phyloP scores from a whole-genome alignment of 2,329 filamentous ascomycete genomes.

The Metarhizium album region DNA sequence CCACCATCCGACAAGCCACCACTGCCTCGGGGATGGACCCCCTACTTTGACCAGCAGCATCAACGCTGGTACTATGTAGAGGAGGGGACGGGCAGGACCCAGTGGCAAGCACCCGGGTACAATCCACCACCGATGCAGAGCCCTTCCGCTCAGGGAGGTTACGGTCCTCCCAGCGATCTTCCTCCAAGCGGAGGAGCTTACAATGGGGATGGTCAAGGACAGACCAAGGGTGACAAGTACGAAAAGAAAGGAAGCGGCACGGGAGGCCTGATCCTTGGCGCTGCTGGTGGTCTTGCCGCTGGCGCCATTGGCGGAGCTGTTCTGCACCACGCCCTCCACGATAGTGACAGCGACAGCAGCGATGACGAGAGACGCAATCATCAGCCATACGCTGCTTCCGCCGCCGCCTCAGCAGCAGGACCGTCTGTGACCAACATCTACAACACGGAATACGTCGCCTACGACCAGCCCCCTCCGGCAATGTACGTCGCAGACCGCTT shows the following conservation, averaged over 20 bases:
- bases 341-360: conserved; percentile 12
- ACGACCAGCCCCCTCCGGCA: background rate
- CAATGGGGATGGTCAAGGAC: conserved; percentile 6
- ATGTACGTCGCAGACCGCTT: conserved; percentile 24
- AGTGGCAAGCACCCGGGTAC: conserved; percentile 50
- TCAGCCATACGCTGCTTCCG: conserved; percentile 4
- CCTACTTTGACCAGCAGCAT: conserved; percentile 50
- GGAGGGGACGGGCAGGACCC: conserved; percentile 46
- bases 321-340: conserved; percentile 39
- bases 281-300: conserved; percentile 46
- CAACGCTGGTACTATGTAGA: conserved; percentile 58
- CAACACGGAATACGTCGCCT: background rate
- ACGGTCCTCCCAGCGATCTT: conserved; percentile 3
- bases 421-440: background rate
- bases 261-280: conserved; percentile 46
- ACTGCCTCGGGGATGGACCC: conserved; percentile 49
- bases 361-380: conserved; percentile 10
- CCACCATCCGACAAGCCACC: conserved; percentile 32
- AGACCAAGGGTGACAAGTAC: conserved; percentile 7
- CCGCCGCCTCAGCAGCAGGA: conserved; percentile 27
- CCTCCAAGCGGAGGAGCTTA: conserved; percentile 7
- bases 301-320: conserved; percentile 48
- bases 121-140: conserved; percentile 14
- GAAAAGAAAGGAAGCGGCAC: conserved; percentile 32
- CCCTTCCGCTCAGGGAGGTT: conserved; percentile 14